Percentiles rank a stretch among this genome's conserved stretches.
Conservation (phyloP, 305 asterid species). For the Fraxinus nigra region DNA sequence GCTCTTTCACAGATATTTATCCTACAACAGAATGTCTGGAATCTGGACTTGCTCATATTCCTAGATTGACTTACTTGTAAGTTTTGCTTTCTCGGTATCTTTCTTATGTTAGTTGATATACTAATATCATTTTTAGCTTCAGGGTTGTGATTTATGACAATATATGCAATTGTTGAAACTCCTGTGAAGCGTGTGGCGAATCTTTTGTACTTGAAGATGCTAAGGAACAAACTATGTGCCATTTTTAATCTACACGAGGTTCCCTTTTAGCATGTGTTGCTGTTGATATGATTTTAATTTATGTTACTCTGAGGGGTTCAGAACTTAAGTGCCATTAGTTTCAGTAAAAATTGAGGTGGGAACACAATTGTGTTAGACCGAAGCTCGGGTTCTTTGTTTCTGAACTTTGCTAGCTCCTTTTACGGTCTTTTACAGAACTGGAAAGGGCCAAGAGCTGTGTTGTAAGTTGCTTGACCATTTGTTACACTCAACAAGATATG, state of each 20-base stretch:
- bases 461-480: not conserved
- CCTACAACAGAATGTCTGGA: slow-evolving; percentile 91
- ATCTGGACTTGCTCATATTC: slow-evolving; percentile 75
- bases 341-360: not conserved
- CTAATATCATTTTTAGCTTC: not conserved
- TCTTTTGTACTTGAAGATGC: not conserved
- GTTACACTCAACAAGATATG: not conserved
- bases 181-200: not conserved
- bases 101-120: not conserved
- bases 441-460: not conserved
- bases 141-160: not conserved
- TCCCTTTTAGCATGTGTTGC: not conserved
- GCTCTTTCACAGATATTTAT: slow-evolving; percentile 57
- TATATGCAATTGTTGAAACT: not conserved
- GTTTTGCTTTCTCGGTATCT: slow-evolving; percentile 27
- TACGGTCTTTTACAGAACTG: not conserved
- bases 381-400: not conserved
- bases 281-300: not conserved
- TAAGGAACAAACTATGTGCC: not conserved
- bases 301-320: not conserved
- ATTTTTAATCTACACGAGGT: not conserved
- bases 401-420: not conserved
- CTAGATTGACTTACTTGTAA: slow-evolving; percentile 84
- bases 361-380: not conserved
- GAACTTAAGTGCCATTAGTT: not conserved